Conservation (phyloP, 2,329 filamentous ascomycete genomes). For the Diaporthe destruens region DNA sequence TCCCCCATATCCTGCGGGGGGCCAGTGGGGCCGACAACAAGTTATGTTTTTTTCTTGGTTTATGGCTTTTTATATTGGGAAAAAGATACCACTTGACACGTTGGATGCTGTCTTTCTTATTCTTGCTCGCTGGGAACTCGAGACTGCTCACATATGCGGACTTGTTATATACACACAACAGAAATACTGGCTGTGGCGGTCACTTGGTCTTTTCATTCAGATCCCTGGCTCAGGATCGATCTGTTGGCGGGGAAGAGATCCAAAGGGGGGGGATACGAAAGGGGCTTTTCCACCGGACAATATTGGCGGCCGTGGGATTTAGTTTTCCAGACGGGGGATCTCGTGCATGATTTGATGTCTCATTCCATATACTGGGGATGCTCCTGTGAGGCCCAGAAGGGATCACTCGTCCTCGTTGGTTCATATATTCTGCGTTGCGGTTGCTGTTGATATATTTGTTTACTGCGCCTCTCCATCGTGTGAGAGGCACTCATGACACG, state of each 20-base stretch:
- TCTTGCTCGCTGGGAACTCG: constrained; percentile 12
- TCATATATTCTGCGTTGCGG: constrained; percentile 11
- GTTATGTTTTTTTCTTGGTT: constrained; percentile 24
- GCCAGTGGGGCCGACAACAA: constrained; percentile 9
- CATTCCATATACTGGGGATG: not conserved
- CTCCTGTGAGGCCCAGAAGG: not conserved
- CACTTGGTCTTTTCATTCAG: not conserved
- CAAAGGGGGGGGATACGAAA: constrained; percentile 1
- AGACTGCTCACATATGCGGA: constrained; percentile 24
- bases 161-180: constrained; percentile 27
- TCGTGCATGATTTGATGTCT: constrained; percentile 9
- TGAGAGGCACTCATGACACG: constrained; percentile 22
- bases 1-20: not conserved
- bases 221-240: constrained; percentile 1
- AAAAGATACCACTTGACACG: constrained; percentile 40
- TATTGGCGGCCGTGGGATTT: not conserved
- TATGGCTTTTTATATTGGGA: constrained; percentile 32
- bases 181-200: not conserved
- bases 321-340: not conserved
- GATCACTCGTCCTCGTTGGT: not conserved
- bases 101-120: constrained; percentile 28
- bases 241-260: not conserved
- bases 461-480: not conserved
- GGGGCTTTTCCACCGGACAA: constrained; percentile 1
- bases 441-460: constrained; percentile 2